phyloP scores from a whole-genome alignment of 169 alveolate genomes.

The Cryptosporidium felis region DNA sequence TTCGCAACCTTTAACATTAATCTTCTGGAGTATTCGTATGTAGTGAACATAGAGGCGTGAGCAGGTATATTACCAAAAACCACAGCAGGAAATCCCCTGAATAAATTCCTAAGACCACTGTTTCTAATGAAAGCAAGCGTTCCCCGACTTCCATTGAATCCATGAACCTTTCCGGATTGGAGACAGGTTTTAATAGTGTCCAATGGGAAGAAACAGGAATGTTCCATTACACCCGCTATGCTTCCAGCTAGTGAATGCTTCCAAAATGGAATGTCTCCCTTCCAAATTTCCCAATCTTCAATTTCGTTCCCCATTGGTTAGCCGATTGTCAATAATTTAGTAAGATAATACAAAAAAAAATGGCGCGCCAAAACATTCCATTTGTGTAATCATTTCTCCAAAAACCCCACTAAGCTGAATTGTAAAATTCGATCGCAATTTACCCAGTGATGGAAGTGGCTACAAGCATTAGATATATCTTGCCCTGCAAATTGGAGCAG shows the following conservation, averaged over 20 bases:
- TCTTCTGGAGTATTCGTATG: slow-evolving; percentile 82
- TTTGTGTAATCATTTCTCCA: not conserved
- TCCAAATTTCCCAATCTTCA: slow-evolving; percentile 76
- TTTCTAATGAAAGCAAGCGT: slow-evolving; percentile 73
- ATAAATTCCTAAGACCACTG: slow-evolving; percentile 80
- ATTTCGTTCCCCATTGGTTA: not conserved
- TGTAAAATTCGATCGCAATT: slow-evolving; percentile 67
- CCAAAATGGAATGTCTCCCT: slow-evolving; percentile 89
- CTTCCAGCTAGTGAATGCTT: slow-evolving; percentile 95
- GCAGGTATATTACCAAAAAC: slow-evolving; percentile 98
- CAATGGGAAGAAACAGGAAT: slow-evolving; percentile 93
- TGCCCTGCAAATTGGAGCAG: slow-evolving; percentile 54
- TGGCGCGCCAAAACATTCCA: not conserved
- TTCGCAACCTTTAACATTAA: slow-evolving; percentile 14
- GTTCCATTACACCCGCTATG: slow-evolving; percentile 98
- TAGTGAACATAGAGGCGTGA: slow-evolving; percentile 93
- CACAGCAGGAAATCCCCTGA: slow-evolving; percentile 92
- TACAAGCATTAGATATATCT: slow-evolving; percentile 53
- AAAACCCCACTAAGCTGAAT: slow-evolving; percentile 18
- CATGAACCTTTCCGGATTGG: slow-evolving; percentile 77
- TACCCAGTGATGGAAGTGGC: slow-evolving; percentile 65
- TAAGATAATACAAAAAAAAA: not conserved
- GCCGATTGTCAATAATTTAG: not conserved
- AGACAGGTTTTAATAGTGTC: slow-evolving; percentile 92
- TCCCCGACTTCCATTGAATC: slow-evolving; percentile 28